Percentiles rank a stretch among this genome's conserved stretches.
Conservation (phyloP, 169 alveolate genomes). For the Plasmodium adleri region DNA sequence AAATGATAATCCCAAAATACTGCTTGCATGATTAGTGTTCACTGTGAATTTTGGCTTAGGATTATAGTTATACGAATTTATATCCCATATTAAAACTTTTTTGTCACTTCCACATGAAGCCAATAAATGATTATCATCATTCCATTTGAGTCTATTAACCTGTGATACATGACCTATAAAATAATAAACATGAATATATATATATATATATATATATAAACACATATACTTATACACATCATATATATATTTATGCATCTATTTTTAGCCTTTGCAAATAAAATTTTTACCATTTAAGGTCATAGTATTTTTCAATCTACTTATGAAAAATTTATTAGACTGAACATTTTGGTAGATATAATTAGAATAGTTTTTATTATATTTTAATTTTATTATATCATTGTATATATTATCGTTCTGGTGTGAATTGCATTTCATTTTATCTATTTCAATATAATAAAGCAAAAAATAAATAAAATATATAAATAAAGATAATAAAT, state of each 20-base stretch:
- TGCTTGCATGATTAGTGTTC: conserved; percentile 58
- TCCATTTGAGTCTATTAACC: conserved; percentile 82
- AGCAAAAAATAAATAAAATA: conserved; percentile 4
- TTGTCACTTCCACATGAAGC: conserved; percentile 83
- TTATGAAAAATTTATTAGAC: conserved; percentile 32
- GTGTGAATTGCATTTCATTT: conserved; percentile 12
- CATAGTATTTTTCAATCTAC: conserved; percentile 42
- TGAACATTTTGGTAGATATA: conserved; percentile 24
- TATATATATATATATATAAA: not conserved
- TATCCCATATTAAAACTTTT: conserved; percentile 75
- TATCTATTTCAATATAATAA: not conserved
- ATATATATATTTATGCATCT: not conserved
- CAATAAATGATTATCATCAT: conserved; percentile 70
- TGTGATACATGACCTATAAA: conserved; percentile 77
- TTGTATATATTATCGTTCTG: conserved; percentile 23
- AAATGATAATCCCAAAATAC: conserved; percentile 79
- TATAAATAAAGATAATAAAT: not conserved
- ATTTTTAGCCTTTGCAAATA: not conserved
- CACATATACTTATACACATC: not conserved
- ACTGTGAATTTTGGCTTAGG: conserved; percentile 18
- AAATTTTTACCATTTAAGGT: conserved; percentile 30
- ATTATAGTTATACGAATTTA: conserved; percentile 33
- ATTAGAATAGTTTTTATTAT: conserved; percentile 16
- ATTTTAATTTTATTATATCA: conserved; percentile 7
- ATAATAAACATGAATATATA: not conserved